Base-by-base conservation (phyloP, 2,329 filamentous ascomycete species). In the Lecanicillium sp. region DNA sequence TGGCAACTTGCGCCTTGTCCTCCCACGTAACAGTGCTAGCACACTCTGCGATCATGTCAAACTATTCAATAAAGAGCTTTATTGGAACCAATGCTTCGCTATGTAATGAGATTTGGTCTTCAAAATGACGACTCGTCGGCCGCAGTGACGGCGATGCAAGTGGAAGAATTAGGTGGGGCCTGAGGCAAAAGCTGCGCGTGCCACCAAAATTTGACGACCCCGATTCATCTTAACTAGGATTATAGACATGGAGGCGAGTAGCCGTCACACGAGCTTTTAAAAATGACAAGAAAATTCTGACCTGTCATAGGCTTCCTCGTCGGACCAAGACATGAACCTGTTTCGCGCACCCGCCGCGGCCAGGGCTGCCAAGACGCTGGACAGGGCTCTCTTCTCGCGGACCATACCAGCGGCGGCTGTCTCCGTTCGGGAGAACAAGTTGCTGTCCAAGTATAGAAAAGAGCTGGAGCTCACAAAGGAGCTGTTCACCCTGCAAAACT, bases 301-400 rank as follows among this genome's bases (percentile, higher is more conserved):
- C 9, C 2, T 17, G 10, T 27, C 11, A 3, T 17, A 48, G 45
- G 30, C 29, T 24, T 9, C 24, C 29, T 37, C 42, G 32, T 19
- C 41, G 3, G 36, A 51, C 24, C 60, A 64, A 51, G 66, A 70
- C 39, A 81, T 81, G 77, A 71, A 69, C 54, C 62, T 79, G 43
- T 87, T 95, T 65, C 81, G 84, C 55, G 88, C 90, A 39, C 90
- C 90, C 20, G 74, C 90, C 51, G 63, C 60, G 27, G 84, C 91
- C 58, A 85, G 87, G 64, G 83, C 84, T 51, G 87, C 88, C 72
- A 83, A 83, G 61, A 78, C 79, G 42, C 80, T 98, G 54, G 90
- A 98, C 69, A 83, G 87, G 56, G 77, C 84, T 14, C 83, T 94
- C 54, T 97, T 97, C 71, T 74, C 79, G 44, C 88, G 84, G 64